phyloP scores from a whole-genome alignment of 208 protist genomes.

The Strigomonas culicis region DNA sequence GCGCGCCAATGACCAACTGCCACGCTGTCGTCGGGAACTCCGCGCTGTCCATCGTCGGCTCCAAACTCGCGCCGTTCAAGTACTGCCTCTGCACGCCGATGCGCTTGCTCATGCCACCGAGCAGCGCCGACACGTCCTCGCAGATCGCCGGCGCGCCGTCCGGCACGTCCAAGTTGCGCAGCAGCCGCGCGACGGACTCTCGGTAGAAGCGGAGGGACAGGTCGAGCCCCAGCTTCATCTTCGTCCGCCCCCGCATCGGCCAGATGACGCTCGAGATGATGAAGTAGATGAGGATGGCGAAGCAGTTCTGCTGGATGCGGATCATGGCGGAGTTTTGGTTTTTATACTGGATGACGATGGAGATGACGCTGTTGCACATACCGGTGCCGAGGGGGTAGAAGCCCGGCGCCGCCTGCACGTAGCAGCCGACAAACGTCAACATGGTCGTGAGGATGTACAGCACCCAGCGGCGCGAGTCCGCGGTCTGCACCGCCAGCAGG shows the following conservation, averaged over 20 bases:
- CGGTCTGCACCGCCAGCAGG: conserved; percentile 63
- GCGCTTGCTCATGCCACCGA: conserved; percentile 57
- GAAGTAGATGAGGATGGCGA: conserved; percentile 87
- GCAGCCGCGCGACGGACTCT: conserved; percentile 55
- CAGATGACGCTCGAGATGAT: conserved; percentile 72
- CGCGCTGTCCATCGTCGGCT: conserved; percentile 79
- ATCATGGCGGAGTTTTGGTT: conserved; percentile 49
- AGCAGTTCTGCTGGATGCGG: conserved; percentile 90
- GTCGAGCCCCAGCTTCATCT: conserved; percentile 73
- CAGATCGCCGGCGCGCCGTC: conserved; percentile 61
- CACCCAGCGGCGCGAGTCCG: conserved; percentile 35
- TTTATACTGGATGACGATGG: conserved; percentile 69
- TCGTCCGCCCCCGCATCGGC: conserved; percentile 67
- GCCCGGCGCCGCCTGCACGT: conserved; percentile 62
- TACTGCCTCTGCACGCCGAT: conserved; percentile 43
- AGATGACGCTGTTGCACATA: conserved; percentile 78
- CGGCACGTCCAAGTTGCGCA: conserved; percentile 83
- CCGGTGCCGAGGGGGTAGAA: conserved; percentile 66
- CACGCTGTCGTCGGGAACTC: conserved; percentile 72
- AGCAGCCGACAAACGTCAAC: conserved; percentile 69
- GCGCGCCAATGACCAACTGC: conserved; percentile 44
- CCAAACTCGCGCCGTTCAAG: conserved; percentile 41
- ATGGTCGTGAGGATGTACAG: conserved; percentile 60
- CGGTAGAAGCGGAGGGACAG: conserved; percentile 62
- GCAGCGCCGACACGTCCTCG: conserved; percentile 31